Evolutionary conservation across 2,329 filamentous ascomycete species (phyloP).

Genomic region (Alternaria infectoria): DNA sequence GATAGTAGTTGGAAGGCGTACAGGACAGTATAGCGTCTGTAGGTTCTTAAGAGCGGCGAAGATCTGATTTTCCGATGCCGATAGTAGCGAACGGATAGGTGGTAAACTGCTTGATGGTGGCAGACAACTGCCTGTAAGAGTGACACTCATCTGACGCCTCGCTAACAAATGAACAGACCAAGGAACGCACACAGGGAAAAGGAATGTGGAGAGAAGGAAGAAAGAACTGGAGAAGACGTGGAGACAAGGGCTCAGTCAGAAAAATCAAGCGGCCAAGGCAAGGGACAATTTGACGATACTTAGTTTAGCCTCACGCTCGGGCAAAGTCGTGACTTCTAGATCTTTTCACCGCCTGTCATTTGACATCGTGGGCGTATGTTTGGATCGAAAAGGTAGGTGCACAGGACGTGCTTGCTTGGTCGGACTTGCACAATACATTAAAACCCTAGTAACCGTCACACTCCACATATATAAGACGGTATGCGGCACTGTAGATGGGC

Average conservation of each 20-base stretch:
- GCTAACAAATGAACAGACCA: slow-evolving; percentile 1
- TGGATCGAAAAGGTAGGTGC: background rate
- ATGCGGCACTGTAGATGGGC: background rate
- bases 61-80: slow-evolving; percentile 31
- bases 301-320: slow-evolving; percentile 40
- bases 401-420: background rate
- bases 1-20: slow-evolving; percentile 35
- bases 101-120: slow-evolving; percentile 44
- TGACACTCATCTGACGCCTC: slow-evolving; percentile 35
- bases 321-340: slow-evolving; percentile 25
- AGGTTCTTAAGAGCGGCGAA: slow-evolving; percentile 33
- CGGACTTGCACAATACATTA: background rate
- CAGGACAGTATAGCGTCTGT: slow-evolving; percentile 41
- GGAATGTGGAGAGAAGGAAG: slow-evolving; percentile 11
- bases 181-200: slow-evolving; percentile 4
- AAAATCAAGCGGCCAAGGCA: background rate
- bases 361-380: slow-evolving; percentile 26
- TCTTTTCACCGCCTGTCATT: slow-evolving; percentile 44
- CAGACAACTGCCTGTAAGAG: slow-evolving; percentile 30
- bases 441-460: background rate
- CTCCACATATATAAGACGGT: background rate
- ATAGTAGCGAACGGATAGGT: slow-evolving; percentile 30
- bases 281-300: slow-evolving; percentile 19
- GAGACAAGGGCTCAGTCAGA: slow-evolving; percentile 13
- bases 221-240: slow-evolving; percentile 24